A percentile compares a stretch with the other conserved stretches of the same genome.
These are phyloP conservation scores for Rugosomyces carneus DNA, from an alignment of 1,284 basidiomycete species.

Conservation along the genomic window DNA sequence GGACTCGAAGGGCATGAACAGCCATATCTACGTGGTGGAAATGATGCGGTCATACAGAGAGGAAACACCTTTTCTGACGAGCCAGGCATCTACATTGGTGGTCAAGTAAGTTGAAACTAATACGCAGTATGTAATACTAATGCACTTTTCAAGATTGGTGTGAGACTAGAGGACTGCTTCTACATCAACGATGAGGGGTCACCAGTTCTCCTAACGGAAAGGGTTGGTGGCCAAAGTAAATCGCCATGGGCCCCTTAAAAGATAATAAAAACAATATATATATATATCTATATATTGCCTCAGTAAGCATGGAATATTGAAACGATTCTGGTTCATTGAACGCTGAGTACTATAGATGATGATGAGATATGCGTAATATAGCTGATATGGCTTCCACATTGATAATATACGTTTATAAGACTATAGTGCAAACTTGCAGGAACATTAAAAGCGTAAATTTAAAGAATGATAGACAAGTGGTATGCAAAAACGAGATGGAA, in stretches of 20 bases:
- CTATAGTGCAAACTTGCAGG: background rate
- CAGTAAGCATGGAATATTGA: slow-evolving; percentile 4
- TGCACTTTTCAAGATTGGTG: slow-evolving; percentile 46
- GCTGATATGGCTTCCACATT: slow-evolving; percentile 8
- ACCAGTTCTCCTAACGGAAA: slow-evolving; percentile 53
- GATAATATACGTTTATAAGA: slow-evolving; percentile 13
- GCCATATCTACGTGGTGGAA: slow-evolving; percentile 74
- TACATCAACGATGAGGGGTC: slow-evolving; percentile 53
- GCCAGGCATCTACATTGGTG: slow-evolving; percentile 79
- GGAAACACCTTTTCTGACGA: slow-evolving; percentile 82
- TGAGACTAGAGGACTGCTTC: slow-evolving; percentile 81
- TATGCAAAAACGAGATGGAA: background rate
- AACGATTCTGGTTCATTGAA: slow-evolving; percentile 6
- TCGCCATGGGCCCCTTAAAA: slow-evolving; percentile 46
- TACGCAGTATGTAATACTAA: background rate
- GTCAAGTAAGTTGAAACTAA: slow-evolving; percentile 40
- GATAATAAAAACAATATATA: background rate
- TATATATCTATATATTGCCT: too few relatives aligned
- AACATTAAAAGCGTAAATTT: background rate
- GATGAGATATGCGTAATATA: slow-evolving; percentile 10
- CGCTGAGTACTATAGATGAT: slow-evolving; percentile 10
- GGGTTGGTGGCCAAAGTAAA: slow-evolving; percentile 52
- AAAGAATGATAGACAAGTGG: slow-evolving; percentile 1
- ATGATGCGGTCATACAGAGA: slow-evolving; percentile 44
- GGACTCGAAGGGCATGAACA: slow-evolving; percentile 79